Evolutionary conservation across 805 yeast species (phyloP).

Genomic region (Scheffersomyces ergatensis): DNA sequence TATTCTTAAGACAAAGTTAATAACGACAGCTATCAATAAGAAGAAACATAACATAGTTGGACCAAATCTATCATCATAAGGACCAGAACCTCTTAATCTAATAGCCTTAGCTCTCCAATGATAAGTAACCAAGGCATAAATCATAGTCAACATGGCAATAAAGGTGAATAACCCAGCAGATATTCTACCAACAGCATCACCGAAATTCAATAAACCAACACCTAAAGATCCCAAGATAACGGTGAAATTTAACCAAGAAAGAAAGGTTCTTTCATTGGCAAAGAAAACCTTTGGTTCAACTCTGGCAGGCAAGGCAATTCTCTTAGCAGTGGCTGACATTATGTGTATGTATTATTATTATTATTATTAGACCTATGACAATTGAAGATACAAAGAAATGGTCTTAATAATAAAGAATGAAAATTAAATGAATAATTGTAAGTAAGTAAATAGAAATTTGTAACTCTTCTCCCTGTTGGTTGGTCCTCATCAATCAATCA

Average conservation of each 20-base stretch:
- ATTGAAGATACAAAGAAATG: no score
- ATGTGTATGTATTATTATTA: no score
- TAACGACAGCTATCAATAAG: constrained; percentile 86
- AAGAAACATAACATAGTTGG: constrained; percentile 97
- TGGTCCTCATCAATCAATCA: no score
- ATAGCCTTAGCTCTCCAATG: constrained; percentile 99
- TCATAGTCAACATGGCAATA: constrained; percentile 97
- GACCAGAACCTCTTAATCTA: constrained; percentile 96
- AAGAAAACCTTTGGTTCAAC: constrained; percentile 99
- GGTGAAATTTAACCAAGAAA: constrained; percentile 99
- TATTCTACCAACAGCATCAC: constrained; percentile 89
- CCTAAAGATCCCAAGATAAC: constrained; percentile 96
- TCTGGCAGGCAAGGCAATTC: constrained; percentile 96
- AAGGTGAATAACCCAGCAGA: constrained; percentile 93
- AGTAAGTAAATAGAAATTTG: no score
- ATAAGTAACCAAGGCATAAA: constrained; percentile 89
- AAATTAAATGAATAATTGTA: no score
- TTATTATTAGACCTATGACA: no score
- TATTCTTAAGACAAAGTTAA: constrained; percentile 85
- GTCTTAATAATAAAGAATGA: no score
- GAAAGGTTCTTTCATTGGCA: constrained; percentile 97
- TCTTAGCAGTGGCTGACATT: constrained; percentile 51
- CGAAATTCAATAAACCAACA: constrained; percentile 92
- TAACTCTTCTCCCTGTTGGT: no score
- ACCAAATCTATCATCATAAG: constrained; percentile 98